phyloP scores from a whole-genome alignment of 148 eudicot genomes.

The Limonium bicolor region DNA sequence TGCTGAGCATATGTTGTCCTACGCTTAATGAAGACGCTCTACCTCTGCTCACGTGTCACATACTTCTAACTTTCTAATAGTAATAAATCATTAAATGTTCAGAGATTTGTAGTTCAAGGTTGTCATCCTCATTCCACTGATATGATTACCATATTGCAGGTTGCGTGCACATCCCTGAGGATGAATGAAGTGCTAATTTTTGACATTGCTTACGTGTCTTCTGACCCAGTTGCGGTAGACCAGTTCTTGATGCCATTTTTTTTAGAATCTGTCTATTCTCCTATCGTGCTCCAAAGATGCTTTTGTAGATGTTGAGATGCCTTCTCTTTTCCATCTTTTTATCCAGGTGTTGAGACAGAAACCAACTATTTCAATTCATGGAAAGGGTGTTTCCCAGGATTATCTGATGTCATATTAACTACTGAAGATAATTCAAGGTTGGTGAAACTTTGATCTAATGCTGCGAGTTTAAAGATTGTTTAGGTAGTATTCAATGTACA shows the following conservation, averaged over 20 bases:
- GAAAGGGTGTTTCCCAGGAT: slow-evolving; percentile 29
- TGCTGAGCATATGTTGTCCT: too few relatives aligned
- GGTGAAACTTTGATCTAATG: slow-evolving; percentile 11
- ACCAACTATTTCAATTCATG: slow-evolving; percentile 41
- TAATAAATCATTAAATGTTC: too few relatives aligned
- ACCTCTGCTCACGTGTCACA: too few relatives aligned
- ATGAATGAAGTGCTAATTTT: slow-evolving; percentile 47
- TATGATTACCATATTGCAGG: slow-evolving; percentile 27
- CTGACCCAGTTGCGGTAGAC: slow-evolving; percentile 55
- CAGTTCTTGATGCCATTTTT: not conserved
- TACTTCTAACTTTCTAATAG: too few relatives aligned
- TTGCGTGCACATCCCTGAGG: slow-evolving; percentile 67
- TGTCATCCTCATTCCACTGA: not conserved
- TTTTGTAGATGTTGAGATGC: not conserved
- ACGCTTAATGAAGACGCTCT: too few relatives aligned
- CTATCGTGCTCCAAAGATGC: slow-evolving; percentile 7
- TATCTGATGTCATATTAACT: slow-evolving; percentile 72
- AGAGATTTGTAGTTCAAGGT: too few relatives aligned
- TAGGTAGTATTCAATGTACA: too few relatives aligned
- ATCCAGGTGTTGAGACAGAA: slow-evolving; percentile 60
- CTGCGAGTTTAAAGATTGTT: too few relatives aligned
- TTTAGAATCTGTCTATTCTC: slow-evolving; percentile 8
- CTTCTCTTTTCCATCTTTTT: slow-evolving; percentile 1
- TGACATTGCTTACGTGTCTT: slow-evolving; percentile 66
- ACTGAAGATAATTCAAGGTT: slow-evolving; percentile 51